Evolutionary conservation across 2,329 filamentous ascomycete species (phyloP).

Genomic region (Sporothrix inflata): DNA sequence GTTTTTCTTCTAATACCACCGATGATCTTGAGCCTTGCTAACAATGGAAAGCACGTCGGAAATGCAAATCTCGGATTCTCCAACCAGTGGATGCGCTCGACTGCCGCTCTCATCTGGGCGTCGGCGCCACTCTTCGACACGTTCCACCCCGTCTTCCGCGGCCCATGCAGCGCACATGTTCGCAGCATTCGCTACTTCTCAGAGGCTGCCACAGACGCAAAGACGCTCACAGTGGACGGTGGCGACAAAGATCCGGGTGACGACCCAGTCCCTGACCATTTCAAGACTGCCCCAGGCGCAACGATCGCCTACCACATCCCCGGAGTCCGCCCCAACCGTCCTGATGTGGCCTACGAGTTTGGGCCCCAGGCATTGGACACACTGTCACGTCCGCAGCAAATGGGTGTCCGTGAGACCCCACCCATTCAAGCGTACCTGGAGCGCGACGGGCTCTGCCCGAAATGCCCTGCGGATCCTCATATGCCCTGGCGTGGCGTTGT

Average conservation of each 20-base stretch:
- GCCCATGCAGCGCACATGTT: not conserved
- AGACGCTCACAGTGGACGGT: not conserved
- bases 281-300: not conserved
- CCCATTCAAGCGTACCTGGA: not conserved
- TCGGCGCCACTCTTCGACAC: slow-evolving; percentile 20
- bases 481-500: slow-evolving; percentile 20
- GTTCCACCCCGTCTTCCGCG: slow-evolving; percentile 21
- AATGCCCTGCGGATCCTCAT: not conserved
- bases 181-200: slow-evolving; percentile 26
- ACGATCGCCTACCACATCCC: not conserved
- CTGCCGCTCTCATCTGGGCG: slow-evolving; percentile 23
- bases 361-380: not conserved
- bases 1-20: not conserved
- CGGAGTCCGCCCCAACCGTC: not conserved
- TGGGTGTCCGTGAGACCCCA: not conserved
- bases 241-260: not conserved
- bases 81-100: slow-evolving; percentile 18
- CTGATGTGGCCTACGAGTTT: not conserved
- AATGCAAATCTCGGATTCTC: not conserved
- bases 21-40: not conserved
- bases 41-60: slow-evolving; percentile 22
- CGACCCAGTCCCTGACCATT: not conserved
- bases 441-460: not conserved
- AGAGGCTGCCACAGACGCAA: not conserved
- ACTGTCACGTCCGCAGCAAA: not conserved